A percentile compares a stretch with the other conserved stretches of the same genome.
Evolutionary conservation across 306 rosid species (phyloP).

Genomic region (Vigna radiata): DNA sequence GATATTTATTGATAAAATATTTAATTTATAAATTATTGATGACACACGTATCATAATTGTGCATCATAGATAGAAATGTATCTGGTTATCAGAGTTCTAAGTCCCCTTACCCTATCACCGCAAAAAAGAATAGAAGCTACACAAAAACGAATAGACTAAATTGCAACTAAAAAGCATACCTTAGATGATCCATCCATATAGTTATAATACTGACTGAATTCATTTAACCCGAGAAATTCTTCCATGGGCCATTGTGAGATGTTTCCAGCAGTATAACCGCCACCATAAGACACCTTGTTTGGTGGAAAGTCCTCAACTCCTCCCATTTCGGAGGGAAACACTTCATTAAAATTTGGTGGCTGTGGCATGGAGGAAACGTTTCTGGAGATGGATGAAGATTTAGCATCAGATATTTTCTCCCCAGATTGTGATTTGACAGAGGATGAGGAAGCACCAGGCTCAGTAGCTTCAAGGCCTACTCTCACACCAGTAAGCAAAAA

Average conservation of each 20-base stretch:
- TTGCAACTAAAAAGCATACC: neutral
- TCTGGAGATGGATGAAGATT: constrained; percentile 49
- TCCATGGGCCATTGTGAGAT: constrained; percentile 25
- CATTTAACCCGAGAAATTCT: constrained; percentile 25
- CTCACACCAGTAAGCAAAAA: constrained; percentile 80
- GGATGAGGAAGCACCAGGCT: constrained; percentile 55
- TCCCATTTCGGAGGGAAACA: neutral
- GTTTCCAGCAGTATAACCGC: constrained; percentile 21
- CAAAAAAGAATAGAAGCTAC: too few relatives aligned
- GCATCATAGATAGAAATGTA: too few relatives aligned
- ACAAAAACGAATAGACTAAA: neutral
- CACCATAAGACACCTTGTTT: constrained; percentile 3
- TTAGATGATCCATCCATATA: constrained; percentile 26
- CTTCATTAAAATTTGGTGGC: constrained; percentile 11
- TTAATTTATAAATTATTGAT: too few relatives aligned
- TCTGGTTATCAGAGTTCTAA: too few relatives aligned
- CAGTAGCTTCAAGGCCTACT: constrained; percentile 70
- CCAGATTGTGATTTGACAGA: constrained; percentile 54
- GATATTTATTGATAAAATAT: too few relatives aligned
- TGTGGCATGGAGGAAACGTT: constrained; percentile 40
- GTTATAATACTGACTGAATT: constrained; percentile 2
- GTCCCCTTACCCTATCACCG: too few relatives aligned
- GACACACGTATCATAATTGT: too few relatives aligned
- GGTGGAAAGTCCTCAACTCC: constrained; percentile 8
- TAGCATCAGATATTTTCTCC: constrained; percentile 54